phyloP scores from a whole-genome alignment of 2,329 filamentous ascomycete species.

The Aureobasidium subglaciale region DNA sequence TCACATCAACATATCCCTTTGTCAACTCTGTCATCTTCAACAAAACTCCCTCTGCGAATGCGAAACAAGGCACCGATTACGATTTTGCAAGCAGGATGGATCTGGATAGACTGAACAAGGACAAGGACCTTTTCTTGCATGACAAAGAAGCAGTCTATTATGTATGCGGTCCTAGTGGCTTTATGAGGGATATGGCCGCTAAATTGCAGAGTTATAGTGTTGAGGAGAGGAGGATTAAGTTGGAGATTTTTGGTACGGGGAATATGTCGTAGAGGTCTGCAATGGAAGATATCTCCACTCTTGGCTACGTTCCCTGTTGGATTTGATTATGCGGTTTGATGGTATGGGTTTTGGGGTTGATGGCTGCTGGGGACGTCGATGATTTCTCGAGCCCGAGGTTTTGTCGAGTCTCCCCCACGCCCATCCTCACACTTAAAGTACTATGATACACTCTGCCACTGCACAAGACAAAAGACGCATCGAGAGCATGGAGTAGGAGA shows the following conservation, averaged over 20 bases:
- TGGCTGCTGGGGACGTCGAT: background rate
- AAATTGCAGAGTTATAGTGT: constrained; percentile 53
- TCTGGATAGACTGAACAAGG: constrained; percentile 48
- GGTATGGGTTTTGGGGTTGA: background rate
- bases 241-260: constrained; percentile 41
- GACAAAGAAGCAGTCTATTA: constrained; percentile 57
- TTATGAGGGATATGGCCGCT: constrained; percentile 57
- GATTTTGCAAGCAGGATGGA: constrained; percentile 53
- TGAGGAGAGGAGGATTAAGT: constrained; percentile 49
- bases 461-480: too few relatives aligned
- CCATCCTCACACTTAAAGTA: too few relatives aligned
- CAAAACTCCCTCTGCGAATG: constrained; percentile 42
- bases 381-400: too few relatives aligned
- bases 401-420: too few relatives aligned
- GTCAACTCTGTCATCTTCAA: constrained; percentile 54
- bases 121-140: constrained; percentile 49
- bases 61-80: constrained; percentile 49
- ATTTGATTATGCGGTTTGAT: background rate
- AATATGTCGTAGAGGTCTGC: background rate
- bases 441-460: too few relatives aligned
- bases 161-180: constrained; percentile 61
- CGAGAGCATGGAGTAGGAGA: too few relatives aligned
- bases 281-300: background rate
- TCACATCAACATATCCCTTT: background rate
- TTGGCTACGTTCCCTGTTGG: too few relatives aligned